A percentile compares a stretch with the other conserved stretches of the same genome.
Evolutionary conservation across 2,329 filamentous ascomycete genomes (phyloP).

Genomic region (Pseudonectria foliicola): DNA sequence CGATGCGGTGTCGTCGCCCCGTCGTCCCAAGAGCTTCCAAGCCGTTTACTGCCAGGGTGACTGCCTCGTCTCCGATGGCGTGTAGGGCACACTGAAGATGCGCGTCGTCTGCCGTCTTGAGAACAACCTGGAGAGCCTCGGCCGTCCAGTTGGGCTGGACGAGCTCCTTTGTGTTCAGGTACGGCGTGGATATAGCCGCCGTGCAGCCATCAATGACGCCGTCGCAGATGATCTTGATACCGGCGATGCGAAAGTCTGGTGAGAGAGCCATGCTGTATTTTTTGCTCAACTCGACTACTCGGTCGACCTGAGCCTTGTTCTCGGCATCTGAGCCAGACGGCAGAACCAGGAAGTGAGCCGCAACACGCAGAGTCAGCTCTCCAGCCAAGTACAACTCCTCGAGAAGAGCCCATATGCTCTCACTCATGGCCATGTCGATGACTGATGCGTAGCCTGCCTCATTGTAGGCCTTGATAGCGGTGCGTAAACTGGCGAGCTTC

Average conservation of each 20-base stretch:
- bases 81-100: slow-evolving; percentile 57
- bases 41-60: slow-evolving; percentile 50
- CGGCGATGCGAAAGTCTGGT: slow-evolving; percentile 38
- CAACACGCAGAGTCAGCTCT: slow-evolving; percentile 33
- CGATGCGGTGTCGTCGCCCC: slow-evolving; percentile 51
- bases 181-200: slow-evolving; percentile 52
- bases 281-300: slow-evolving; percentile 33
- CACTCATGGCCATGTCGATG: slow-evolving; percentile 49
- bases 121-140: slow-evolving; percentile 44
- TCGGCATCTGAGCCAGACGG: slow-evolving; percentile 28
- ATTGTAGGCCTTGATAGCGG: slow-evolving; percentile 38
- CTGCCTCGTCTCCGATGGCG: slow-evolving; percentile 56
- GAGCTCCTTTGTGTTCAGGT: slow-evolving; percentile 39
- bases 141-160: slow-evolving; percentile 47
- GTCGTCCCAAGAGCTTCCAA: slow-evolving; percentile 38
- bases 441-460: slow-evolving; percentile 41
- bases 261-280: slow-evolving; percentile 20
- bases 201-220: slow-evolving; percentile 61
- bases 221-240: slow-evolving; percentile 59
- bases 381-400: slow-evolving; percentile 27
- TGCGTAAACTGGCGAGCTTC: slow-evolving; percentile 33
- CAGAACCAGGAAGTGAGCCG: slow-evolving; percentile 38
- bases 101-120: slow-evolving; percentile 44
- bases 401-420: slow-evolving; percentile 37
- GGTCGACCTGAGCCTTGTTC: slow-evolving; percentile 34